Percentiles rank a stretch among this genome's conserved stretches.
These are phyloP conservation scores for Lasiodiplodia gonubiensis DNA, from an alignment of 2,329 filamentous ascomycete species.

Conservation along the genomic window DNA sequence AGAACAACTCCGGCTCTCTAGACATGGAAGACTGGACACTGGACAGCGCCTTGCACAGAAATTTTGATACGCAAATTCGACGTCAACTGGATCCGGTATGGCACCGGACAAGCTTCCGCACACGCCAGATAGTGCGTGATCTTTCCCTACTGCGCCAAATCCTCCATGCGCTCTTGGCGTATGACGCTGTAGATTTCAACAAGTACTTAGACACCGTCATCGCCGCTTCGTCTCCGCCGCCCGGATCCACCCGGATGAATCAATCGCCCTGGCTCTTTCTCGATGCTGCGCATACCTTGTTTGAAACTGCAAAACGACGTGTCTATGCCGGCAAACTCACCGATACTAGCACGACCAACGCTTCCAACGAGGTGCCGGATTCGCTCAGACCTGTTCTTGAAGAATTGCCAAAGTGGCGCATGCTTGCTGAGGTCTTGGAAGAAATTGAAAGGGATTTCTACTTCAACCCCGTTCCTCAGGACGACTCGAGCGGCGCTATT, in stretches of 20 bases:
- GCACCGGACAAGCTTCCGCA: constrained; percentile 95
- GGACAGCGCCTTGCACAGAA: constrained; percentile 88
- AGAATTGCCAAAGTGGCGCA: constrained; percentile 91
- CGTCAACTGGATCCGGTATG: constrained; percentile 94
- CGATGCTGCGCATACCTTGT: constrained; percentile 92
- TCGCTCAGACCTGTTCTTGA: constrained; percentile 82
- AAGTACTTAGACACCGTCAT: constrained; percentile 94
- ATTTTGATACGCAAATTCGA: constrained; percentile 87
- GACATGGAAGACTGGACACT: constrained; percentile 98
- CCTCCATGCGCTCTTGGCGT: constrained; percentile 78
- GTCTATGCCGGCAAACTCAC: constrained; percentile 80
- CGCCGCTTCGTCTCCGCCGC: constrained; percentile 84
- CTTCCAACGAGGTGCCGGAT: constrained; percentile 59
- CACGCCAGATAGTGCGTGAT: constrained; percentile 91
- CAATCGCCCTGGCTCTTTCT: constrained; percentile 97
- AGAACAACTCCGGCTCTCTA: constrained; percentile 77
- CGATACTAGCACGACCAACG: constrained; percentile 51
- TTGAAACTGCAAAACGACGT: constrained; percentile 83
- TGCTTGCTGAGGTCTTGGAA: constrained; percentile 86
- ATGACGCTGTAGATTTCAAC: constrained; percentile 89
- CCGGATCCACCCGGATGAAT: constrained; percentile 83
- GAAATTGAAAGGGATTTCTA: constrained; percentile 93
- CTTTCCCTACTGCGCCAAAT: constrained; percentile 81
- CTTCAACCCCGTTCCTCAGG: constrained; percentile 75
- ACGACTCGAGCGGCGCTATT: constrained; percentile 89